Evolutionary conservation across 768 basidiomycete genomes (phyloP), one percentile per base, ranked within the genome.

Genomic region (Boletellus emodensis): DNA sequence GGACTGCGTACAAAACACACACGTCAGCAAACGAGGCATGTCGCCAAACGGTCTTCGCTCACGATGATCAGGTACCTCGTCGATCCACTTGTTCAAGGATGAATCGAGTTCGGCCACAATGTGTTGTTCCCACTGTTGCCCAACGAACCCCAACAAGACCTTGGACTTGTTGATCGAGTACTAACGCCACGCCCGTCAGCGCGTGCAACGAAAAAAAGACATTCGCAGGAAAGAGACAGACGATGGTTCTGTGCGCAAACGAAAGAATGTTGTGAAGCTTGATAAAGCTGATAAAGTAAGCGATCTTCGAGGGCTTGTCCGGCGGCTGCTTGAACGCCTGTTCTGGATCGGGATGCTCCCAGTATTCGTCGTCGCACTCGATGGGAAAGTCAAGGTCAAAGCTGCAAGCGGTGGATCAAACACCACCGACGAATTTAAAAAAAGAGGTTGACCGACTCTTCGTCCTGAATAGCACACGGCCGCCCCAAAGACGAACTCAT

Each of bases 21-120:
- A 4, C 5, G 61, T 69, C 4, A 50, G 42, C 48, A 22, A 10
- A 37, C 20, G 33, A 22, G 5, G 11, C 24, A 3, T 20, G 24
- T 26, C 24, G 24, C 24, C 24, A 26, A 4, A 26, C 15, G 17
- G 46, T 30, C 12, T 34, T 43, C 10, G 36, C 69, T 59, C 46
- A 71, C 69, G 40, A 38, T 71, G 68, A 60, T 68, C 63, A 2
- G 89, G 89, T 3, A 91, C 73, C 3, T 77, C 73, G 47, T 87
- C 83, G 43, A 85, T 76, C 89, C 89, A 91, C n/a, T 79, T 76
- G 56, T 90, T 89, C 60, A 91, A 69, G 3, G 81, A 79, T 4
- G 84, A 83, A 68, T 91, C 89, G 4, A 91, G 72, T 49, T 88
- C 85, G 8, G 80, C 77, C 5, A 91, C 81, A 18, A 83, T 75